Evolutionary conservation across 73 alveolate genomes (phyloP).

Genomic region (Symbiodinium natans): DNA sequence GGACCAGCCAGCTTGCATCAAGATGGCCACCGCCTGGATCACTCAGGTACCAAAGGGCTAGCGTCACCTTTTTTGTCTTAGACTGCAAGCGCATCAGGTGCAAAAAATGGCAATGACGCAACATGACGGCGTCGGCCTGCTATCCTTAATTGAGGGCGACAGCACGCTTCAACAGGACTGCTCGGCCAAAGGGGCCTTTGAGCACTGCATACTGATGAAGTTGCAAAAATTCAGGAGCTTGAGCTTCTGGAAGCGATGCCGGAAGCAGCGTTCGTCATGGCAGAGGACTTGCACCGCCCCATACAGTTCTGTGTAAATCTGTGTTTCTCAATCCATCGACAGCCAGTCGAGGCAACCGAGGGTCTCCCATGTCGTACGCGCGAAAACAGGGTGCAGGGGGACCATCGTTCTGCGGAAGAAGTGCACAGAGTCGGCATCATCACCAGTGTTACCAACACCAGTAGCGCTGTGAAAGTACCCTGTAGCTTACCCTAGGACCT

Average conservation of each 20-base stretch:
- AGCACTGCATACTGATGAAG: no score
- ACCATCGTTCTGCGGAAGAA: no score
- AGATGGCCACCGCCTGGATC: conserved; percentile 35
- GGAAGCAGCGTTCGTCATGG: conserved; percentile 6
- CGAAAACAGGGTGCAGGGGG: no score
- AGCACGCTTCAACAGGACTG: not conserved
- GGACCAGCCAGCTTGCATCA: conserved; percentile 40
- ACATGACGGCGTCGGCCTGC: not conserved
- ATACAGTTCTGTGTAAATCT: no score
- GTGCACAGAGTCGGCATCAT: no score
- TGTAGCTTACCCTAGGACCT: no score
- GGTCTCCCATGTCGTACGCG: no score
- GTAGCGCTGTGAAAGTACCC: no score
- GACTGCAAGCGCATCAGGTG: not conserved
- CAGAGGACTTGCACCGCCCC: not conserved
- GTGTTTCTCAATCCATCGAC: no score
- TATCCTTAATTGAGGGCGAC: not conserved
- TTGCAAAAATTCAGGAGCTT: no score
- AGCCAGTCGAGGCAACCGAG: no score
- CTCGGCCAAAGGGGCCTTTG: not conserved
- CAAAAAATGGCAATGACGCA: not conserved
- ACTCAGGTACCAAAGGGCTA: not conserved
- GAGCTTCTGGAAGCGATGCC: conserved; percentile 20
- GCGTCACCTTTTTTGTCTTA: not conserved
- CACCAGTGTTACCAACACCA: no score